Conservation (phyloP, 1,284 basidiomycete genomes). For the Xerocomus amazonicus region DNA sequence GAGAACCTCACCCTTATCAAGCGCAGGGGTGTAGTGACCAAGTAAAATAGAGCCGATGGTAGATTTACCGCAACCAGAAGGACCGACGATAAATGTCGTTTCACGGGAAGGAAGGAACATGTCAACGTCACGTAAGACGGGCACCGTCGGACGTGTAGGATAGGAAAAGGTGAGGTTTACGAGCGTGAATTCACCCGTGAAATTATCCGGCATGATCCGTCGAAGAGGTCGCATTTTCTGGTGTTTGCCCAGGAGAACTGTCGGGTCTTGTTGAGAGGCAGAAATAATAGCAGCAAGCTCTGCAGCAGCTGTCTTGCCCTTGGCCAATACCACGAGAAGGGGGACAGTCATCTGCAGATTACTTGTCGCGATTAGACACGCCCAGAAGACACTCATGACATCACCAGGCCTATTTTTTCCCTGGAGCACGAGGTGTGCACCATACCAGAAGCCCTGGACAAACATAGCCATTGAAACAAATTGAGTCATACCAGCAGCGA, state of each 20-base stretch:
- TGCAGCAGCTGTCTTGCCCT: conserved; percentile 60
- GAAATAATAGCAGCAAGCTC: conserved; percentile 26
- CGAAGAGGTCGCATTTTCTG: conserved; percentile 40
- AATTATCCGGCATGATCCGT: conserved; percentile 57
- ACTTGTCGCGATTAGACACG: conserved; percentile 84
- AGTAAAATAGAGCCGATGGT: conserved; percentile 78
- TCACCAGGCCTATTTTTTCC: conserved; percentile 68
- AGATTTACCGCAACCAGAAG: conserved; percentile 78
- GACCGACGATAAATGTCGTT: conserved; percentile 79
- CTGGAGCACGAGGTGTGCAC: conserved; percentile 77
- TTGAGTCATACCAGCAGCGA: conserved; percentile 67
- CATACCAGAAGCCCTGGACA: conserved; percentile 97
- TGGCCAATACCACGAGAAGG: conserved; percentile 72
- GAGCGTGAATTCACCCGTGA: conserved; percentile 76
- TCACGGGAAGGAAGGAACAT: conserved; percentile 70
- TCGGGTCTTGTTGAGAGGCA: conserved; percentile 20
- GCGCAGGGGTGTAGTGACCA: conserved; percentile 67
- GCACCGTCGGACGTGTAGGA: conserved; percentile 59
- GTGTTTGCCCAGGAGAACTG: conserved; percentile 9
- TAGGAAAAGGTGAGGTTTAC: conserved; percentile 79
- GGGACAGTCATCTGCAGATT: conserved; percentile 87
- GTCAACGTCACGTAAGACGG: conserved; percentile 48
- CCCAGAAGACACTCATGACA: conserved; percentile 97
- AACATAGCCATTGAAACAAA: conserved; percentile 90
- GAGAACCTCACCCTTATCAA: conserved; percentile 54